Conservation (phyloP, 2,329 filamentous ascomycete genomes). For the Hymenoscyphus repandus region DNA sequence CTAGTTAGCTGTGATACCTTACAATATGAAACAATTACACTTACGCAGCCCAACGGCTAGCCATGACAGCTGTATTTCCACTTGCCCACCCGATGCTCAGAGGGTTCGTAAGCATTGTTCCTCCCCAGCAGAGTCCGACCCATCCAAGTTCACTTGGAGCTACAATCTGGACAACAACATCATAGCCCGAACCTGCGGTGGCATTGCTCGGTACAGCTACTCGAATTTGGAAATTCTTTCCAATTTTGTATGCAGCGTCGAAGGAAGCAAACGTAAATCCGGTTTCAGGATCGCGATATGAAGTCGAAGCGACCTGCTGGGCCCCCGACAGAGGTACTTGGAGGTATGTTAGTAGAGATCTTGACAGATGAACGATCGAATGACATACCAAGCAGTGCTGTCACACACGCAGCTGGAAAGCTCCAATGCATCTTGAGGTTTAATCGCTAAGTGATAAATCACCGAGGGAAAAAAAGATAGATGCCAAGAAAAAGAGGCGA, state of each 20-base stretch:
- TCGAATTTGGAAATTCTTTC: slow-evolving; percentile 5
- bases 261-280: slow-evolving; percentile 15
- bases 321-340: background rate
- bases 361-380: background rate
- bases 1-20: background rate
- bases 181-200: slow-evolving; percentile 4
- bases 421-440: slow-evolving; percentile 14
- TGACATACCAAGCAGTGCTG: slow-evolving; percentile 2
- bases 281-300: slow-evolving; percentile 11
- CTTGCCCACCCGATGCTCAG: slow-evolving; percentile 13
- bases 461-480: background rate
- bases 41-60: slow-evolving; percentile 12
- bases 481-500: background rate
- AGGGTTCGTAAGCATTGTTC: slow-evolving; percentile 12
- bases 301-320: slow-evolving; percentile 8
- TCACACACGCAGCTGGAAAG: slow-evolving; percentile 6
- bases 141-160: slow-evolving; percentile 14
- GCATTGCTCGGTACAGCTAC: slow-evolving; percentile 12
- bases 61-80: slow-evolving; percentile 6
- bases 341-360: background rate
- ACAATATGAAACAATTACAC: background rate
- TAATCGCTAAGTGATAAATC: background rate
- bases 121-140: slow-evolving; percentile 15
- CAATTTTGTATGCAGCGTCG: slow-evolving; percentile 8
- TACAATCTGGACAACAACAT: slow-evolving; percentile 13